Evolutionary conservation across 2,329 filamentous ascomycete genomes (phyloP), one percentile per base, ranked within the genome.

Genomic region (Pseudomassariella vexata): DNA sequence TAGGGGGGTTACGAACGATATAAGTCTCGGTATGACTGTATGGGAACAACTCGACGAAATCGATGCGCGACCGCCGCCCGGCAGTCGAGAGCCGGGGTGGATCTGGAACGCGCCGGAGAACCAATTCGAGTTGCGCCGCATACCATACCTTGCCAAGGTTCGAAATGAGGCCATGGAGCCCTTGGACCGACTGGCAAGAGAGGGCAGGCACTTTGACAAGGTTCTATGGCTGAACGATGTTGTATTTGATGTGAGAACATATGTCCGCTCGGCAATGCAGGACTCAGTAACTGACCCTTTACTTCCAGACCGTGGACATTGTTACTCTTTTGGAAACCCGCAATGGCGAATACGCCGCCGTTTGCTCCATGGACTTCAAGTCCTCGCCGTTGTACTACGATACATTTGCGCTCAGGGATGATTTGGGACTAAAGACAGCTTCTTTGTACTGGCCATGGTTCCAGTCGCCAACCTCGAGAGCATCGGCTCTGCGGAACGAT

Each of bases 61-160:
- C 27, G 54, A 61, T 6, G 51, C 59, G 7, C 55, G 56, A 28
- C 51, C 58, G 5, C 47, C 52, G 19, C 51, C 58, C 1, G 46
- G 39, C 5, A 41, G 44, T 6, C 47, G 64, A 31, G 60, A 66
- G 30, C 59, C 65, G 2, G 79, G 79, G 2, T 85, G 80, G 80
- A 75, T 84, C 34, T 62, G 57, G 54, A 57, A 69, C 36, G 68
- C 65, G 8, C 58, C 67, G 2, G 55, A 65, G 21, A 63, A 64
- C 3, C 63, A 62, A 34, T 73, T 62, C 44, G 74, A 78, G 43
- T 50, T 82, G 42, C 60, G 82, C 27, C 68, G 82, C 21, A 84
- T 86, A 45, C 78, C 80, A 0, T 85, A 82, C 50, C 64, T 86
- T 18, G 69, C 82, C 1, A 62, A 62, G 6, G 54, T 82, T 31